Conservation (phyloP, 2,329 filamentous ascomycete genomes). For the Venturia pyrina region DNA sequence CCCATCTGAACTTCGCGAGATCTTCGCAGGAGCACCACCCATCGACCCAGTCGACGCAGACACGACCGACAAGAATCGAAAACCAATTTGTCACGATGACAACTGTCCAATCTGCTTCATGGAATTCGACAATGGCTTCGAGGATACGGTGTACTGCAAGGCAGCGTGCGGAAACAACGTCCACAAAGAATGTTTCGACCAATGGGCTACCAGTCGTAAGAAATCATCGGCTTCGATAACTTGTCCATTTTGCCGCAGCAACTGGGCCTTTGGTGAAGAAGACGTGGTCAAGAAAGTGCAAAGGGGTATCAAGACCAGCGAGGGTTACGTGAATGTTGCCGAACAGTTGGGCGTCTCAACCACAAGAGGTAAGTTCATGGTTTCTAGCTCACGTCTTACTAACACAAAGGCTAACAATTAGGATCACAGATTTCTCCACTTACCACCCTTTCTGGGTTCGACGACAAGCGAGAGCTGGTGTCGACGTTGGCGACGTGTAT, state of each 20-base stretch:
- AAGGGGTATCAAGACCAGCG: conserved; percentile 28
- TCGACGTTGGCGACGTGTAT: conserved; percentile 10
- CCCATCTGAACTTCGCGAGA: conserved; percentile 45
- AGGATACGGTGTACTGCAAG: conserved; percentile 48
- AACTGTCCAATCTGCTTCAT: conserved; percentile 51
- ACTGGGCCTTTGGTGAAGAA: conserved; percentile 41
- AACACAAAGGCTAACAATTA: not conserved
- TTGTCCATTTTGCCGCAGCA: conserved; percentile 51
- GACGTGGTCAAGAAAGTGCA: conserved; percentile 36
- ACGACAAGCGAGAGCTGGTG: conserved; percentile 11
- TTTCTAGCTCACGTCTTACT: too few species aligned
- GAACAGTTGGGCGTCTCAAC: conserved; percentile 48
- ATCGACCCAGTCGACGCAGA: conserved; percentile 32
- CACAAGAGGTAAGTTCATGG: conserved; percentile 33
- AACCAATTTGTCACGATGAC: conserved; percentile 41
- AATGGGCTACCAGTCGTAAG: conserved; percentile 33
- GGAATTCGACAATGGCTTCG: conserved; percentile 36
- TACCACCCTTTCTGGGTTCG: conserved; percentile 17
- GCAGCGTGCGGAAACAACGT: conserved; percentile 53
- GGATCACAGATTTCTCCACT: conserved; percentile 15
- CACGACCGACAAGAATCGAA: conserved; percentile 40
- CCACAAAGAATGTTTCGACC: conserved; percentile 46
- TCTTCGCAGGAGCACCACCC: conserved; percentile 44
- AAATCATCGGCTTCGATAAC: conserved; percentile 31
- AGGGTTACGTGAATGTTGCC: conserved; percentile 55